A percentile compares a stretch with the other conserved stretches of the same genome.
Conservation (phyloP, 352 stramenopile species). For the Phytophthora pistaciae region DNA sequence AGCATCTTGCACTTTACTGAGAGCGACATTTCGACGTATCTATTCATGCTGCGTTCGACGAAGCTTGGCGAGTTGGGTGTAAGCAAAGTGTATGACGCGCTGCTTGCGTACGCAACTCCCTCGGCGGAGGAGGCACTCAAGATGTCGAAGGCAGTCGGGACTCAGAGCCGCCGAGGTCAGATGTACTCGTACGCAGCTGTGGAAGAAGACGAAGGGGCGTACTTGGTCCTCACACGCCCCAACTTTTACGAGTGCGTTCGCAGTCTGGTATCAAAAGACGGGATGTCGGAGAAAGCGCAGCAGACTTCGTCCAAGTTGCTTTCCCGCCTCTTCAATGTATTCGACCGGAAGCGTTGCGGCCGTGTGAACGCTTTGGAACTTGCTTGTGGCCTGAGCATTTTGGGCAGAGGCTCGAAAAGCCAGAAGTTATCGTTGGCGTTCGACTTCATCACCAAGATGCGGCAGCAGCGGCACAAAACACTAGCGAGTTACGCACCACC, state of each 20-base stretch:
- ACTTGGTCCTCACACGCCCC: constrained; percentile 75
- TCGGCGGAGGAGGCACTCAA: constrained; percentile 77
- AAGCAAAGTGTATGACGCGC: constrained; percentile 82
- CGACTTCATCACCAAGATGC: constrained; percentile 90
- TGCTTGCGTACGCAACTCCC: constrained; percentile 77
- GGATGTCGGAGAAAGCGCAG: constrained; percentile 86
- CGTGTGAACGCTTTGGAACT: constrained; percentile 87
- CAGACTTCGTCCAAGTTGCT: constrained; percentile 88
- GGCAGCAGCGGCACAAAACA: constrained; percentile 76
- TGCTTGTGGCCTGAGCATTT: constrained; percentile 87
- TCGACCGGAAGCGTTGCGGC: constrained; percentile 83
- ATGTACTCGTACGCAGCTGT: constrained; percentile 83
- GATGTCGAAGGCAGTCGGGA: constrained; percentile 58
- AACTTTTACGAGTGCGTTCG: constrained; percentile 92
- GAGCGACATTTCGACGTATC: constrained; percentile 87
- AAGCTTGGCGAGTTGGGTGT: constrained; percentile 78
- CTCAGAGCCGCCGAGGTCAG: constrained; percentile 50
- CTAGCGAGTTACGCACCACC: constrained; percentile 66
- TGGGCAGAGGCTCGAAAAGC: constrained; percentile 87
- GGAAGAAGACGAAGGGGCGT: constrained; percentile 87
- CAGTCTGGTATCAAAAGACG: constrained; percentile 79
- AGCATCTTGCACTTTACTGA: constrained; percentile 89
- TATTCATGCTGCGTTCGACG: constrained; percentile 85
- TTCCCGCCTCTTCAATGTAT: constrained; percentile 87
- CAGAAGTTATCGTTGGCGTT: constrained; percentile 89